phyloP scores from a whole-genome alignment of 2,329 filamentous ascomycete genomes.

The Calonectria multiphialidica region DNA sequence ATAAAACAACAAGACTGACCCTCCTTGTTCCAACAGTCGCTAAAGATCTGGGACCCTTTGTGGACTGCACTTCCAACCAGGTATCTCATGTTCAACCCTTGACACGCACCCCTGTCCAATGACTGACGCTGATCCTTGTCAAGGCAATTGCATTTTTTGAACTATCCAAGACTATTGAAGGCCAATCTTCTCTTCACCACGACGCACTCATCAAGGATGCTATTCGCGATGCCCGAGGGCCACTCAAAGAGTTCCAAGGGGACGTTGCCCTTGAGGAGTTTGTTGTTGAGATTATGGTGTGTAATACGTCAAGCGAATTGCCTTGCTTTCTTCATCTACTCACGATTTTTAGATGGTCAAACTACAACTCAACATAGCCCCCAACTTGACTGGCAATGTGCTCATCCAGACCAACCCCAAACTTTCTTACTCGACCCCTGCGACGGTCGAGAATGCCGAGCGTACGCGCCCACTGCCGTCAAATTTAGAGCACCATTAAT shows the following conservation, averaged over 20 bases:
- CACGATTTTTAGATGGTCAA: slow-evolving; percentile 61
- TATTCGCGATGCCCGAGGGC: slow-evolving; percentile 34
- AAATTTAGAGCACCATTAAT: not conserved
- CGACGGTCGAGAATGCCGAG: slow-evolving; percentile 63
- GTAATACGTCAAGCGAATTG: not conserved
- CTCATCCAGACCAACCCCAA: slow-evolving; percentile 73
- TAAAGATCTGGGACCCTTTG: slow-evolving; percentile 47
- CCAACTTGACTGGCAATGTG: slow-evolving; percentile 62
- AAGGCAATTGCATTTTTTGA: slow-evolving; percentile 51
- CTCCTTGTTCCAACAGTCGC: slow-evolving; percentile 42
- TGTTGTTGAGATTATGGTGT: slow-evolving; percentile 67
- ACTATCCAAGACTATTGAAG: slow-evolving; percentile 38
- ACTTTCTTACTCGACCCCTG: slow-evolving; percentile 61
- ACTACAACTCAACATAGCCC: slow-evolving; percentile 63
- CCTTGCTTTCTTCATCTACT: not conserved
- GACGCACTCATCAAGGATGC: slow-evolving; percentile 46
- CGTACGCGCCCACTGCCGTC: slow-evolving; percentile 50
- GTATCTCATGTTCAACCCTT: slow-evolving; percentile 17
- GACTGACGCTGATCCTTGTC: not conserved
- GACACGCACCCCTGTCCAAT: not conserved
- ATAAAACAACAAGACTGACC: slow-evolving; percentile 24
- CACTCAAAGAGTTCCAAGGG: slow-evolving; percentile 35
- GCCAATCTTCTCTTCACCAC: slow-evolving; percentile 41
- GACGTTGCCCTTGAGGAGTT: slow-evolving; percentile 56
- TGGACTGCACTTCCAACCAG: slow-evolving; percentile 53